Evolutionary conservation across 306 rosid genomes (phyloP), one percentile per base, ranked within the genome.

Genomic region (Prosopis cineraria): DNA sequence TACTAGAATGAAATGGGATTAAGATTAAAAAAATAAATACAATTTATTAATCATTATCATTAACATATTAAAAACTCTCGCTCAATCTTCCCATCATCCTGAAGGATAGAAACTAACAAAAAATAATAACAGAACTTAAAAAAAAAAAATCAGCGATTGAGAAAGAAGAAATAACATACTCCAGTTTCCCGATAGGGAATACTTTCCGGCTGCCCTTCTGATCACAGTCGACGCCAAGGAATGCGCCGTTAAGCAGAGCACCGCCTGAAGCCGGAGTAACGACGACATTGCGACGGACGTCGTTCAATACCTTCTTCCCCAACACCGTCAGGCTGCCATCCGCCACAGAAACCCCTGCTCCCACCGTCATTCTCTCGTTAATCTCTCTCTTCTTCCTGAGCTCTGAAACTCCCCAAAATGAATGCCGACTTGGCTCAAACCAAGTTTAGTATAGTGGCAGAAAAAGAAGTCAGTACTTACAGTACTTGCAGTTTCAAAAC

Each of bases 161-260:
- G 33, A 14, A 62, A 4, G 12, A 17, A 16, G n/a, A n/a, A 60
- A 7, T 13, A 77, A 68, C 90, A 19, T 86, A 92, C 98, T 82
- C 53, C 27, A 92, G 88, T 69, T 89, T 94, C 37, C 98, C 97
- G 16, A 94, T 78, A 1, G 97, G 95, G 67, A 94, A 94, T 34
- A 94, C 89, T 3, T 74, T 73, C 67, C 92, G 88, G 77, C 91
- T 83, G 59, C 90, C 93, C 59, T 68, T 83, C 33, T 88, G 96
- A 72, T 81, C 73, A 2, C 97, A 90, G 1, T 47, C 29, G 47
- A 92, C 91, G 0, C 98, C 98, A 43, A 94, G 33, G 78, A 94
- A 94, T 24, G 97, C 98, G 4, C 92, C 97, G 40, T 84, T 82
- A 39, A 81, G 82, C 58, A 94, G 44, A n/a, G 86, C 86, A 33